Percentiles rank a stretch among this genome's conserved stretches.
Evolutionary conservation across 2,329 filamentous ascomycete species (phyloP).

Genomic region (Neocatenulostroma microsporum): DNA sequence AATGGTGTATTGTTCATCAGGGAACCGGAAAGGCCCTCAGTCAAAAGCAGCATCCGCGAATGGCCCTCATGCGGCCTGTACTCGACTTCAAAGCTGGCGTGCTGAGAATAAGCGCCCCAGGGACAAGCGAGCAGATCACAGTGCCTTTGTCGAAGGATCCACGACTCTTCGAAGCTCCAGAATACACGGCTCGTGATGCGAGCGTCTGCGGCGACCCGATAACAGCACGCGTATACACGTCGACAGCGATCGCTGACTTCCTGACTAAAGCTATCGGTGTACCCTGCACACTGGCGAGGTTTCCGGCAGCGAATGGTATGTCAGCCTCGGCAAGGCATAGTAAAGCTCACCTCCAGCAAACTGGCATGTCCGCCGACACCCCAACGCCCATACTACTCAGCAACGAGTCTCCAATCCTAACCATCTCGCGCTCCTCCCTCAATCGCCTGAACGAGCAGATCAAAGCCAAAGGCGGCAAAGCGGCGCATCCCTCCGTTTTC

Average conservation of each 20-base stretch:
- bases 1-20: conserved; percentile 89
- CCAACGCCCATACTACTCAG: conserved; percentile 64
- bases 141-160: conserved; percentile 62
- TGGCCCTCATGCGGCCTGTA: conserved; percentile 71
- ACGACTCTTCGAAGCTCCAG: conserved; percentile 41
- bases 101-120: conserved; percentile 49
- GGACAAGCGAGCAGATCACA: conserved; percentile 30
- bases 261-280: conserved; percentile 69
- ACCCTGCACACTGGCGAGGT: conserved; percentile 75
- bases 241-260: conserved; percentile 59
- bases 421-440: conserved; percentile 73
- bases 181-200: conserved; percentile 39
- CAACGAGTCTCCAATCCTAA: conserved; percentile 89
- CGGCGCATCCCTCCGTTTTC: conserved; percentile 67
- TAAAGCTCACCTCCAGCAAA: conserved; percentile 57
- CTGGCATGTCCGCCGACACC: conserved; percentile 13
- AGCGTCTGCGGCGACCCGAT: conserved; percentile 79
- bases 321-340: conserved; percentile 56
- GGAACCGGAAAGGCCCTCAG: conserved; percentile 77
- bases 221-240: conserved; percentile 61
- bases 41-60: conserved; percentile 79
- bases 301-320: conserved; percentile 56
- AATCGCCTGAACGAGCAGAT: conserved; percentile 70
- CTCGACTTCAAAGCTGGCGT: conserved; percentile 63
- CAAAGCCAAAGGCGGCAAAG: conserved; percentile 51